These are phyloP conservation scores for Ambrosia artemisiifolia DNA, from an alignment of 129 eudicot genomes.

Conservation along the genomic window DNA sequence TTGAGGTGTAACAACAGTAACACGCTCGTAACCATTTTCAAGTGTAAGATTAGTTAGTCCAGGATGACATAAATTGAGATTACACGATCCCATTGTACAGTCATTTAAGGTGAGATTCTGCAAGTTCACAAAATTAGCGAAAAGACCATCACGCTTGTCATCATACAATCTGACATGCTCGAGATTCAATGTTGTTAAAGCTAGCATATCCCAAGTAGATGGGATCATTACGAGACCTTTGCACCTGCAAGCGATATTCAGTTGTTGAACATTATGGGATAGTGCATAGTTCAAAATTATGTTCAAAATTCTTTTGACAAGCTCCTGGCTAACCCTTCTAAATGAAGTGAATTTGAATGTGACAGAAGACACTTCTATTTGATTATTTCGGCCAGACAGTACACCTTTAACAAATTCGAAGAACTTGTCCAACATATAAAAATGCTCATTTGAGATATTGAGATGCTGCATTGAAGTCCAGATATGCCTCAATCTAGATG, in stretches of 20 bases:
- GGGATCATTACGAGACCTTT: too few relatives aligned
- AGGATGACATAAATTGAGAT: conserved; percentile 9
- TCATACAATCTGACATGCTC: background rate
- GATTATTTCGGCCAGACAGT: background rate
- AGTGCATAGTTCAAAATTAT: background rate
- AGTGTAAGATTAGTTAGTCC: background rate
- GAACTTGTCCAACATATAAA: background rate
- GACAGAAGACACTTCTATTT: background rate
- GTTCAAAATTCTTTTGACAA: background rate
- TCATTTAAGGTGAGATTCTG: conserved; percentile 9
- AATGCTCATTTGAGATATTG: background rate
- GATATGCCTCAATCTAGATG: background rate
- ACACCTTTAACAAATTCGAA: background rate
- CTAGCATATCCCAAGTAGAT: conserved; percentile 2
- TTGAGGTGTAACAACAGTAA: conserved; percentile 18
- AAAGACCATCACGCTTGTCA: background rate
- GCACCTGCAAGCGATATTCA: background rate
- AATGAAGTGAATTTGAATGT: background rate
- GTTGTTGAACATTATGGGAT: conserved; percentile 18
- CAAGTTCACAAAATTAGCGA: conserved; percentile 3
- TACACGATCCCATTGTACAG: background rate
- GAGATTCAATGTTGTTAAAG: conserved; percentile 15
- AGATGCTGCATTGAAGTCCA: background rate
- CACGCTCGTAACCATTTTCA: background rate
- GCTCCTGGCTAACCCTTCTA: background rate